Conservation (phyloP, 495 filamentous ascomycete genomes). For the Tuber umbilicatum region DNA sequence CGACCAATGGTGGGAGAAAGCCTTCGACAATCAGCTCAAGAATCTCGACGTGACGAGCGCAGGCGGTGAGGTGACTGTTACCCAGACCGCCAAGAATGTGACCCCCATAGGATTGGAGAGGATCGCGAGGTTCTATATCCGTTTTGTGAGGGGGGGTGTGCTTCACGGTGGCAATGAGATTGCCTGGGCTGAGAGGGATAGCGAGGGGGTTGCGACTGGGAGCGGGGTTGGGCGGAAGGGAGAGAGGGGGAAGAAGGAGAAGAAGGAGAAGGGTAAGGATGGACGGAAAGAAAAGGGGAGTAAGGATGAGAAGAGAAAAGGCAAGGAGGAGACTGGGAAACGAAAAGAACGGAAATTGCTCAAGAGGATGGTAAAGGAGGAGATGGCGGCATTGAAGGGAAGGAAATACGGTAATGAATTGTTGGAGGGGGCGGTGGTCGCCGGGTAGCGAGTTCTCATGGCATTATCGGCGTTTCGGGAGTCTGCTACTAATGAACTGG, state of each 20-base stretch:
- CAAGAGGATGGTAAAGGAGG: slow-evolving; percentile 30
- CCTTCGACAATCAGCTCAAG: slow-evolving; percentile 41
- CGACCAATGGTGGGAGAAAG: slow-evolving; percentile 40
- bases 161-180: slow-evolving; percentile 31
- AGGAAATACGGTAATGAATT: slow-evolving; percentile 8
- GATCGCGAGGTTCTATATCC: slow-evolving; percentile 31
- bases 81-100: slow-evolving; percentile 29
- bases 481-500: neutral
- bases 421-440: neutral
- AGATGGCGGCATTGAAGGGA: slow-evolving; percentile 22
- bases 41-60: slow-evolving; percentile 34
- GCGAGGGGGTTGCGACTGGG: slow-evolving; percentile 18
- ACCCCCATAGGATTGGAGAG: slow-evolving; percentile 34
- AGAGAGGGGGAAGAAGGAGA: slow-evolving; percentile 18
- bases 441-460: neutral
- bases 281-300: slow-evolving; percentile 12
- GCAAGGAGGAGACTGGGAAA: slow-evolving; percentile 15
- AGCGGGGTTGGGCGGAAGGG: slow-evolving; percentile 23
- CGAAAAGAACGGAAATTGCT: slow-evolving; percentile 25
- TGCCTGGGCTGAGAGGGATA: slow-evolving; percentile 9
- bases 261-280: slow-evolving; percentile 16
- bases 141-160: slow-evolving; percentile 36
- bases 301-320: slow-evolving; percentile 16
- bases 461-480: neutral
- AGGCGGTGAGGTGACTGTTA: slow-evolving; percentile 35